Base-by-base conservation (phyloP, 345 rosid genomes). In the Odontarrhena argentea region DNA sequence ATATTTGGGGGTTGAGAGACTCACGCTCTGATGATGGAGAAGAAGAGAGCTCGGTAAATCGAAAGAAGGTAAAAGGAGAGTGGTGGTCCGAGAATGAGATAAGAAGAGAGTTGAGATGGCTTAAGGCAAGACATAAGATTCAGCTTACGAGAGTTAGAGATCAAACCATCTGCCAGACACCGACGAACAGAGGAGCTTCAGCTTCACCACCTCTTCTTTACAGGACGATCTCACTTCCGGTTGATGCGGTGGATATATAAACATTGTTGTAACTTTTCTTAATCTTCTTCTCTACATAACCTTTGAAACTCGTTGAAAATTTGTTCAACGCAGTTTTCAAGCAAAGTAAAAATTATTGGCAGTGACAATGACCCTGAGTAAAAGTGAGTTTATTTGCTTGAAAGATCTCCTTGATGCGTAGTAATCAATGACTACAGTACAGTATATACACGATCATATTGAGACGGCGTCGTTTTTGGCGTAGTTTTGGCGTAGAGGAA, bases 201-300 rank as follows among this genome's bases (percentile, higher is more conserved):
- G 82, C 80, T 70, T 91, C 92, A 12, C 88, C 85, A 7, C 79
- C 78, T 25, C 78, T 84, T 28, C 88, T 93, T 53, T 81, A 81
- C 43, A 71, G 96, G 57, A 84, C 97, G 12, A 82, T 90, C 49
- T 90, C 98, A 26, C 97, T 94, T 55, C 96, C 97, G 0, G 96
- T 90, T 3, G 97, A 90, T 67, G 87, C 96, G 4, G 80, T 86
- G 44, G 92, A 89, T 73, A 78, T 89, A 22, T 92, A 70, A 76
- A 35, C 9, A 26, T 37, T 71, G 69, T 70, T 45, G 36, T 62
- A 28, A 3, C 5, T 28, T 28, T 28, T 28, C 4, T 28, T 28
- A 28, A 28, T 28, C 1, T 28, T 28, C 32, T 18, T 18, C 22
- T 18, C 22, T 18, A 18, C 22, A 18, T 18, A 18, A 18, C 22